Conservation (phyloP, 768 basidiomycete species). For the Pulveroboletus sp. region DNA sequence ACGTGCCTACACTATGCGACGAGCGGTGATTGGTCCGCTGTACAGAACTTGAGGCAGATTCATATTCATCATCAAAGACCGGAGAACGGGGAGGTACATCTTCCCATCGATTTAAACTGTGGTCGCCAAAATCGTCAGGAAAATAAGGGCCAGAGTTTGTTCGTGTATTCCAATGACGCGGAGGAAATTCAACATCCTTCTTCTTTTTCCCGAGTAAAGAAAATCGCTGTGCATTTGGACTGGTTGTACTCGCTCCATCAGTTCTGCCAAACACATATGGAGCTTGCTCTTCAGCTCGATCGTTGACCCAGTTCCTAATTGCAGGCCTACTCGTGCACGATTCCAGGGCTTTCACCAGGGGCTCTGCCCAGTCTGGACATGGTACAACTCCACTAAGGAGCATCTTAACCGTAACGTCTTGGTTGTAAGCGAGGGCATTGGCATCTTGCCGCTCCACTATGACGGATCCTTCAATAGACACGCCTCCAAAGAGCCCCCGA, state of each 20-base stretch:
- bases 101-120: slow-evolving; percentile 25
- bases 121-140: slow-evolving; percentile 23
- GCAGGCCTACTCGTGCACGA: slow-evolving; percentile 67
- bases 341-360: slow-evolving; percentile 70
- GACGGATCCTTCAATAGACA: slow-evolving; percentile 83
- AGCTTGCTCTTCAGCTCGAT: slow-evolving; percentile 36
- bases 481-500: slow-evolving; percentile 88
- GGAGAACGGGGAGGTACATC: slow-evolving; percentile 16
- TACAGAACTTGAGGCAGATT: slow-evolving; percentile 38
- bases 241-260: slow-evolving; percentile 16
- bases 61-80: slow-evolving; percentile 41
- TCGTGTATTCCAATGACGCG: slow-evolving; percentile 53
- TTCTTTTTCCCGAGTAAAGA: slow-evolving; percentile 40
- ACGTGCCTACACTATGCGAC: slow-evolving; percentile 15
- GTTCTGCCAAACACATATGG: slow-evolving; percentile 52
- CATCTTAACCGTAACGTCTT: slow-evolving; percentile 69
- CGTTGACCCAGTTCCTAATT: slow-evolving; percentile 60
- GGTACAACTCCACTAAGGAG: slow-evolving; percentile 75
- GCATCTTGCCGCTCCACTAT: slow-evolving; percentile 94
- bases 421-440: slow-evolving; percentile 74
- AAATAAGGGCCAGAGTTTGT: slow-evolving; percentile 57
- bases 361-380: slow-evolving; percentile 74
- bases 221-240: slow-evolving; percentile 33
- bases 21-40: slow-evolving; percentile 25
- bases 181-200: slow-evolving; percentile 53